Base-by-base conservation (phyloP, 2,329 filamentous ascomycete species). In the Orbilia ellipsospora region DNA sequence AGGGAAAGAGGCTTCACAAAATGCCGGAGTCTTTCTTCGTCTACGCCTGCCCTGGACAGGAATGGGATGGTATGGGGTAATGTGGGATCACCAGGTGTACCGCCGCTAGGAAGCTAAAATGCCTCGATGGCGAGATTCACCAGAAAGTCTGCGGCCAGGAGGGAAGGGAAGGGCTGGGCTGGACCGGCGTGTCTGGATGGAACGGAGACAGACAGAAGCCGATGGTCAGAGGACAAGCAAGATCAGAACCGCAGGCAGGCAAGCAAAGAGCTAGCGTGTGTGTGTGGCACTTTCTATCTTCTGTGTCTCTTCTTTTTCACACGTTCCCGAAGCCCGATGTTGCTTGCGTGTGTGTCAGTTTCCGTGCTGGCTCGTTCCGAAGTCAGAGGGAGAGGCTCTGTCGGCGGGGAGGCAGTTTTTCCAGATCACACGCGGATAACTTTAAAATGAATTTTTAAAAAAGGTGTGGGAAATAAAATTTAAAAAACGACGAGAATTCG, bases 21-120 rank as follows among this genome's bases (percentile, higher is more conserved):
- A 18, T 31, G 15, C 40, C 16, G 40, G 20, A 31, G 57, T 36
- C 10, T 45, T 45, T 20, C 15, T 52, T 67, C 69, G 69, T 73
- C 55, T 73, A 73, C 66, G 69, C 69, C 56, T 73, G 69, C 69
- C 69, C 54, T 60, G 62, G 62, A 73, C 48, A 63, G 48, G 67
- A 51, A 72, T 59, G 59, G 65, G 48, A 54, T 15, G 56, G 54
- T 42, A 55, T 59, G 68, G 52, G 68, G 23, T 23, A 23, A 23
- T 23, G 23, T 23, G 23, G 23, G 60, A 73, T 60, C 68, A 65
- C 55, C 61, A 62, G 50, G 60, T 61, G 15, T 6, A 54, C 31
- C 48, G 23, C 51, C 57, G 16, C 57, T 45, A 56, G 52, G 15
- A 51, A 67, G 69, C 69, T 73, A 73, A 73, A 73, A 73, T 73